phyloP scores from a whole-genome alignment of 2,329 filamentous ascomycete species.

The Ascochyta lentis region DNA sequence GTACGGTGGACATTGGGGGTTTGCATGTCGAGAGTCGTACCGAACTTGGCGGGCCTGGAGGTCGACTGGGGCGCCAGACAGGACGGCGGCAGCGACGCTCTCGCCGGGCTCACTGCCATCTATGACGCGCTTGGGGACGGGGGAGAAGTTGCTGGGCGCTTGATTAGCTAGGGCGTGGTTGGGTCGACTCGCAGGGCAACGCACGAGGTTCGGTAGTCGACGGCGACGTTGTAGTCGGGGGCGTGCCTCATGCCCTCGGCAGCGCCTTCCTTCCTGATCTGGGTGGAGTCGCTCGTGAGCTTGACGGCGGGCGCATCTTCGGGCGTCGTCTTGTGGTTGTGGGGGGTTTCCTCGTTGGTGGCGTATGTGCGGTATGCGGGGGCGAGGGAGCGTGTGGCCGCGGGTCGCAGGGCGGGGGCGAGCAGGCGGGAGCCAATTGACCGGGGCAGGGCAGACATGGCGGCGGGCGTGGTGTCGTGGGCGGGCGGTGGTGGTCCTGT shows the following conservation, averaged over 20 bases:
- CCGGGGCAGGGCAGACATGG: slow-evolving; percentile 50
- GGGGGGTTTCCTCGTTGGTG: slow-evolving; percentile 31
- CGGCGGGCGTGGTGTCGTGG: slow-evolving; percentile 28
- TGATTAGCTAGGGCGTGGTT: slow-evolving; percentile 29
- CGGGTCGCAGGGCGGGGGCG: slow-evolving; percentile 40
- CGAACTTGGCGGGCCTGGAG: slow-evolving; percentile 92
- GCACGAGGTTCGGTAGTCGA: slow-evolving; percentile 92
- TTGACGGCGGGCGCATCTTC: slow-evolving; percentile 47
- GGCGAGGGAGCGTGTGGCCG: slow-evolving; percentile 28
- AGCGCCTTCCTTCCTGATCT: slow-evolving; percentile 60
- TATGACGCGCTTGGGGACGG: slow-evolving; percentile 86
- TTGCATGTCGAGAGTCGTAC: slow-evolving; percentile 59
- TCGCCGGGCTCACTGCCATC: slow-evolving; percentile 84
- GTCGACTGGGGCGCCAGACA: slow-evolving; percentile 92
- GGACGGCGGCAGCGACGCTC: slow-evolving; percentile 78
- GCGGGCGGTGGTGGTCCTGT: slow-evolving; percentile 27
- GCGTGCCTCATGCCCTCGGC: slow-evolving; percentile 67
- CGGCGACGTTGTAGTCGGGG: slow-evolving; percentile 79
- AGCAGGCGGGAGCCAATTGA: slow-evolving; percentile 53
- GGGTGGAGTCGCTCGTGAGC: slow-evolving; percentile 51
- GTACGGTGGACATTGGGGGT: background rate
- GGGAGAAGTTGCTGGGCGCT: slow-evolving; percentile 77
- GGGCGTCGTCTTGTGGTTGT: slow-evolving; percentile 42
- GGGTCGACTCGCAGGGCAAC: slow-evolving; percentile 37
- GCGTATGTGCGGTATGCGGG: slow-evolving; percentile 44